These are phyloP conservation scores for Zhuliangozyma blackwelliae DNA, from an alignment of 1,139 yeast genomes.

Conservation along the genomic window DNA sequence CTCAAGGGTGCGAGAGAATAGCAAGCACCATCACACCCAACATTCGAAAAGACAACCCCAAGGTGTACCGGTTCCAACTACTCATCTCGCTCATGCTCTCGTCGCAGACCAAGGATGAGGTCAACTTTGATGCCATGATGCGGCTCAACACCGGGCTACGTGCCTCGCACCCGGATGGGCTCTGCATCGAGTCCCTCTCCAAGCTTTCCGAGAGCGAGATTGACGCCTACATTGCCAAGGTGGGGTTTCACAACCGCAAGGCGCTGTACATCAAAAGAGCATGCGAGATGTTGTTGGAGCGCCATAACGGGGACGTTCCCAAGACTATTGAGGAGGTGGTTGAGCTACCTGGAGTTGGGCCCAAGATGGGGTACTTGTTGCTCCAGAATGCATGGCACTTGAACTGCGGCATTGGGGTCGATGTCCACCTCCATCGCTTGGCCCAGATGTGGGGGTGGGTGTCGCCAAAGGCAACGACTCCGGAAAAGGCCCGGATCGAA, in stretches of 20 bases:
- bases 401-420: constrained; percentile 84
- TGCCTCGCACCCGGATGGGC: constrained; percentile 17
- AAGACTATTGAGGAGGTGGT: constrained; percentile 61
- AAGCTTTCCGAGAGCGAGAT: constrained; percentile 52
- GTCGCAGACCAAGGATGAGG: constrained; percentile 89
- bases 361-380: constrained; percentile 86
- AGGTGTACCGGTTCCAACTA: constrained; percentile 63
- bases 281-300: constrained; percentile 47
- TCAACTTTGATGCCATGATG: constrained; percentile 69
- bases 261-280: constrained; percentile 65
- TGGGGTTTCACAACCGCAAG: constrained; percentile 84
- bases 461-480: constrained; percentile 46
- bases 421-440: constrained; percentile 83
- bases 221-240: constrained; percentile 66
- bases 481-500: constrained; percentile 69
- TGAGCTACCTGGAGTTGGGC: constrained; percentile 88
- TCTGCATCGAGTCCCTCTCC: constrained; percentile 31
- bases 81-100: constrained; percentile 81
- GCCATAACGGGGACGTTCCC: constrained; percentile 66
- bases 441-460: constrained; percentile 85
- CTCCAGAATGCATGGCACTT: constrained; percentile 80
- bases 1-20: constrained; percentile 80
- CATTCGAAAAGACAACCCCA: constrained; percentile 26
- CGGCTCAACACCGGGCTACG: constrained; percentile 37
- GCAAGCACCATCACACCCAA: constrained; percentile 46